Conservation (phyloP, 2,329 filamentous ascomycete species). For the Cladosporium halotolerans region DNA sequence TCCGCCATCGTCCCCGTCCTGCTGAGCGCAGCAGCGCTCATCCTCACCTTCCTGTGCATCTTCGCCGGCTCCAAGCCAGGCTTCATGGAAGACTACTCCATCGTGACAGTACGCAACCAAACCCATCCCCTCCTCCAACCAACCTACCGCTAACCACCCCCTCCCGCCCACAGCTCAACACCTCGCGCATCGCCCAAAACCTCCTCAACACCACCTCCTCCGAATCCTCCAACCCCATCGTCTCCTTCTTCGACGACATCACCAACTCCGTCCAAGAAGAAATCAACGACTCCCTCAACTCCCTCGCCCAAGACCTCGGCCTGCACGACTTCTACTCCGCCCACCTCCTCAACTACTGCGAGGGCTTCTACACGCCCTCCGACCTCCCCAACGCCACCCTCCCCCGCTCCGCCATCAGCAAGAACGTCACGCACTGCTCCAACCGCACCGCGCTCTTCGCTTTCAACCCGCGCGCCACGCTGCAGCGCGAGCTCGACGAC, state of each 20-base stretch:
- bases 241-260: conserved; percentile 28
- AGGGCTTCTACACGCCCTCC: conserved; percentile 40
- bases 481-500: conserved; percentile 45
- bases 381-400: conserved; percentile 40
- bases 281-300: conserved; percentile 37
- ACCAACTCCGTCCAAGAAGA: conserved; percentile 32
- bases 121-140: too few species aligned
- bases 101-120: conserved; percentile 45
- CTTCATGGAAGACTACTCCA: conserved; percentile 51
- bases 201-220: conserved; percentile 23
- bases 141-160: background rate
- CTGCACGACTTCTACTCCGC: conserved; percentile 57
- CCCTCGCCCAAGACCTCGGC: conserved; percentile 44
- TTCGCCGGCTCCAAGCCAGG: conserved; percentile 52
- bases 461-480: conserved; percentile 48
- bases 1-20: conserved; percentile 19
- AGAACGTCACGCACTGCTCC: conserved; percentile 52
- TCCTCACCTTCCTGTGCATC: conserved; percentile 53
- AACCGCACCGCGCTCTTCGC: conserved; percentile 48
- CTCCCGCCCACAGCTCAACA: conserved; percentile 43
- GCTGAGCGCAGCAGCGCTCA: conserved; percentile 48
- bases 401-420: conserved; percentile 33
- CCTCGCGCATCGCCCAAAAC: conserved; percentile 45
- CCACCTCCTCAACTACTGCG: conserved; percentile 57
- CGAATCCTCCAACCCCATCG: conserved; percentile 21